Conservation (phyloP, 2,329 filamentous ascomycete species). For the Penicillium italicum region DNA sequence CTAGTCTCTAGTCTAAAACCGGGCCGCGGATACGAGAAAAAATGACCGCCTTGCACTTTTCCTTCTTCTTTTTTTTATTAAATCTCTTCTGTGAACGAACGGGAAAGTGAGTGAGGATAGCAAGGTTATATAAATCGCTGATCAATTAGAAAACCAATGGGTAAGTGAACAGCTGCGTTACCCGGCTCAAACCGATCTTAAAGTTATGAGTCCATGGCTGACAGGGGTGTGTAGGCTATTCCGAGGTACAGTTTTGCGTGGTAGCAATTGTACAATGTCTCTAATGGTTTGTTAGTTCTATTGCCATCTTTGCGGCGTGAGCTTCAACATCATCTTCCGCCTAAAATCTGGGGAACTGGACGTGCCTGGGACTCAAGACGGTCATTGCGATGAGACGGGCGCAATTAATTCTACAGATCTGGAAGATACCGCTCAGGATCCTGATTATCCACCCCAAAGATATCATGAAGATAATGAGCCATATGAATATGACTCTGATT, state of each 20-base stretch:
- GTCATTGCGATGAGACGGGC: neutral
- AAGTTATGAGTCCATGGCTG: neutral
- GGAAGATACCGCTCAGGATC: neutral
- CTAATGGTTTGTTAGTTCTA: constrained; percentile 8
- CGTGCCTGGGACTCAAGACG: neutral
- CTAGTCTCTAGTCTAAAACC: neutral
- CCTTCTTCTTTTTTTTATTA: neutral
- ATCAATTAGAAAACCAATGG: neutral
- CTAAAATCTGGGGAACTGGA: constrained; percentile 10
- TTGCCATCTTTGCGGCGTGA: constrained; percentile 20
- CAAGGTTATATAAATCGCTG: neutral
- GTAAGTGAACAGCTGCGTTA: neutral
- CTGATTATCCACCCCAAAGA: neutral
- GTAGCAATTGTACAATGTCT: too few relatives aligned
- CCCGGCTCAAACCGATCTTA: neutral
- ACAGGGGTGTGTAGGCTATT: neutral
- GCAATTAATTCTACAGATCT: neutral
- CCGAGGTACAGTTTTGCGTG: neutral
- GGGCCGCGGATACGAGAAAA: neutral
- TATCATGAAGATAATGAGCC: neutral
- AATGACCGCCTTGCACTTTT: neutral
- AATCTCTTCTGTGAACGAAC: neutral
- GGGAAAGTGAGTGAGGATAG: neutral
- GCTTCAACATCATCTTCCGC: constrained; percentile 17
- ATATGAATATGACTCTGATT: constrained; percentile 10